Conservation (phyloP, 1,284 basidiomycete genomes). For the Ceratobasidium sp. region DNA sequence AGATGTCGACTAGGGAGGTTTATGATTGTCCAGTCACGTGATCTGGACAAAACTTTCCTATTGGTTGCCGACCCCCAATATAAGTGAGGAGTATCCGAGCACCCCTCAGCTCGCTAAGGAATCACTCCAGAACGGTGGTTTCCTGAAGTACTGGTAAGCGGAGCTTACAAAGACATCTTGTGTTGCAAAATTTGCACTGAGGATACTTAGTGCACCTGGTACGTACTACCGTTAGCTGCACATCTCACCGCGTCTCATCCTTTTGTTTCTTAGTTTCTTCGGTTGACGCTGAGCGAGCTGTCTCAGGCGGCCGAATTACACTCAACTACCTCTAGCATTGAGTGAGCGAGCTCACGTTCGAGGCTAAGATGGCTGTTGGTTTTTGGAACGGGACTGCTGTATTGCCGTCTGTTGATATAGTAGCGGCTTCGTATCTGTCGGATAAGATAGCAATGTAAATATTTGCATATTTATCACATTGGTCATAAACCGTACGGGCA, state of each 20-base stretch:
- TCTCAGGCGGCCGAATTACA: constrained; percentile 20
- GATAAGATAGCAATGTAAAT: too few relatives aligned
- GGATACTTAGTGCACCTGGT: constrained; percentile 23
- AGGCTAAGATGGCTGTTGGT: constrained; percentile 31
- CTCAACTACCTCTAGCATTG: constrained; percentile 20
- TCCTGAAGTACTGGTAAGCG: constrained; percentile 6
- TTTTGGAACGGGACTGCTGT: constrained; percentile 16
- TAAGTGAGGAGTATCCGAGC: too few relatives aligned
- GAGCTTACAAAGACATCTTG: not conserved
- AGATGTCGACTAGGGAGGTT: not conserved
- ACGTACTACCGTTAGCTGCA: not conserved
- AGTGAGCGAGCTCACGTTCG: constrained; percentile 19
- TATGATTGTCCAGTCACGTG: too few relatives aligned
- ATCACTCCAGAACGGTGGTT: not conserved
- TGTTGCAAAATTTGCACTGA: constrained; percentile 13
- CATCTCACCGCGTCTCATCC: not conserved
- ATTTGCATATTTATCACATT: constrained; percentile 7
- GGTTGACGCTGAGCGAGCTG: constrained; percentile 22
- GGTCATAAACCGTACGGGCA: constrained; percentile 23
- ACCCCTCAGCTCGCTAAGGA: not conserved
- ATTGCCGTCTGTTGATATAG: constrained; percentile 21
- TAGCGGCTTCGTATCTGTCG: not conserved
- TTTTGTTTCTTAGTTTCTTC: not conserved
- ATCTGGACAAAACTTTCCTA: too few relatives aligned
- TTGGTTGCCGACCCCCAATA: too few relatives aligned